phyloP scores from a whole-genome alignment of 441 rosid species.

The Pelargonium australe region DNA sequence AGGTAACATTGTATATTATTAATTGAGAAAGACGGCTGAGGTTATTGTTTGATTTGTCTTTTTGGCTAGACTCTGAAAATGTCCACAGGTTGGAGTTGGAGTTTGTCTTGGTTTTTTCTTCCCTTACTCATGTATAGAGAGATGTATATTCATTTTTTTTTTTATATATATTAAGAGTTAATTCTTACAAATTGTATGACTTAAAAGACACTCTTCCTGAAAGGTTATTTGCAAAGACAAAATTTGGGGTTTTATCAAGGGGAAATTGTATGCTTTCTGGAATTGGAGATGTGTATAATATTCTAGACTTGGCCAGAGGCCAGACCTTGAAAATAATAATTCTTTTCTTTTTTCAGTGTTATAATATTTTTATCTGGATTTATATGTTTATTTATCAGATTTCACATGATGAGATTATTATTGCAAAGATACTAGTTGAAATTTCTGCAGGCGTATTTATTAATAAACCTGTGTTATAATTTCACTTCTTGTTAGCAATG shows the following conservation, averaged over 20 bases:
- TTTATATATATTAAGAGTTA: not conserved
- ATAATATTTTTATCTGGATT: not conserved
- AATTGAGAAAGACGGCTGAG: not conserved
- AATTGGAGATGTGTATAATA: not conserved
- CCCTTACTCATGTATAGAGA: not conserved
- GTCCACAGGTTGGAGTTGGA: not conserved
- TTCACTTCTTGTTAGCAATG: slow-evolving; percentile 2
- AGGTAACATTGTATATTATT: not conserved
- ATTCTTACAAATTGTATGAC: slow-evolving; percentile 1
- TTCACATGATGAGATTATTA: not conserved
- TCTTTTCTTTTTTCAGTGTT: not conserved
- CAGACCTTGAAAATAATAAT: not conserved
- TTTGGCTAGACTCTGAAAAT: not conserved
- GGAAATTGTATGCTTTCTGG: not conserved
- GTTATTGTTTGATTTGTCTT: not conserved
- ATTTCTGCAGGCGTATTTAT: not conserved
- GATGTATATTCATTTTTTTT: not conserved
- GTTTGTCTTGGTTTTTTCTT: not conserved
- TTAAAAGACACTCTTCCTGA: not conserved
- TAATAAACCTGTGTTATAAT: not conserved
- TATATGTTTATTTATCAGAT: not conserved
- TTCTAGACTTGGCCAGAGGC: not conserved
- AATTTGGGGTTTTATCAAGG: not conserved
- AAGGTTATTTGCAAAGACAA: not conserved
- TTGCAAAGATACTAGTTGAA: not conserved